Conservation (phyloP, 2,329 filamentous ascomycete species). For the Diplocarpon mali region DNA sequence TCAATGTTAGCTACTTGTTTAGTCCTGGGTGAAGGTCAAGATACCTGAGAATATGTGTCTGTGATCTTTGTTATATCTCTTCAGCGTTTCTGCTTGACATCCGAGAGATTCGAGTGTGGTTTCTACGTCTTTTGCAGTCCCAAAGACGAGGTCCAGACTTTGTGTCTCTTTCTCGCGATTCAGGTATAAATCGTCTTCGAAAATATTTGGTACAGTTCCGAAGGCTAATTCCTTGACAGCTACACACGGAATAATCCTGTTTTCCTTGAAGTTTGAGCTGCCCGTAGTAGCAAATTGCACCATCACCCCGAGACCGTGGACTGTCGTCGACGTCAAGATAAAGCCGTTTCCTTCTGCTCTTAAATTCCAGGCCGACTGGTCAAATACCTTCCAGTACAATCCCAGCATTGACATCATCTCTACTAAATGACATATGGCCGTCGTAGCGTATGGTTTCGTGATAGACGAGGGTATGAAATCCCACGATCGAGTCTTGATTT, state of each 20-base stretch:
- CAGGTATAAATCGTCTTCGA: conserved; percentile 32
- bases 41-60: conserved; percentile 26
- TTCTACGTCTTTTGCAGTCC: conserved; percentile 37
- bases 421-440: conserved; percentile 28
- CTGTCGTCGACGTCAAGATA: conserved; percentile 27
- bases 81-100: conserved; percentile 41
- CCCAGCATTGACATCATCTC: conserved; percentile 31
- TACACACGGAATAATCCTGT: conserved; percentile 42
- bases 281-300: conserved; percentile 43
- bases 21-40: not conserved
- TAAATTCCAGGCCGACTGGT: conserved; percentile 38
- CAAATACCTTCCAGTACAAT: conserved; percentile 49
- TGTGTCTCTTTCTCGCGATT: conserved; percentile 26
- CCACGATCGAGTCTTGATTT: conserved; percentile 28
- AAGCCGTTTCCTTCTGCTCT: conserved; percentile 31
- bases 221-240: conserved; percentile 45
- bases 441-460: conserved; percentile 28
- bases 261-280: conserved; percentile 36
- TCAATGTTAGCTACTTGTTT: conserved; percentile 1
- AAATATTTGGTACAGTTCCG: conserved; percentile 45
- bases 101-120: conserved; percentile 42
- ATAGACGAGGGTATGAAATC: conserved; percentile 30
- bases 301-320: conserved; percentile 40
- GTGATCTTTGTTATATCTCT: conserved; percentile 29
- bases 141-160: conserved; percentile 34